Base-by-base conservation (phyloP, 1,284 basidiomycete genomes). In the Taiwanofungus camphoratus region DNA sequence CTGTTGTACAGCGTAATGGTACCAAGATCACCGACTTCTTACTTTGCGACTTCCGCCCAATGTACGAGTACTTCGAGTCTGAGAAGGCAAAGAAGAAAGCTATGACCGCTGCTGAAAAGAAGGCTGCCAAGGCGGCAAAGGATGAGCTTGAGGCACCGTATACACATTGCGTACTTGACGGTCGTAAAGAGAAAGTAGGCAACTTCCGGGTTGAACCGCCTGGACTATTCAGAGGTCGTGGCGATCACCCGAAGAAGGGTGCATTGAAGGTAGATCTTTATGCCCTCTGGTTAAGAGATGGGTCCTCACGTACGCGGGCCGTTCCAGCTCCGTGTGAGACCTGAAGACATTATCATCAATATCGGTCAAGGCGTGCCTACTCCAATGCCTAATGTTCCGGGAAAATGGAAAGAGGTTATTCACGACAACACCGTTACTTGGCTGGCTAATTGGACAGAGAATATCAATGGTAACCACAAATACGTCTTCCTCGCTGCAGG, bases 121-220 rank as follows among this genome's bases (percentile, higher is more conserved):
- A 94, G 63, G 82, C 80, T 54, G 63, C 82, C 34, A 97, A 97
- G 70, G 86, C 86, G 51, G 77, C 76, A 44, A 93, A 87, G 64
- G 90, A 93, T 44, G 80, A 81, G 40, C 58, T 85, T 43, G 96
- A 99, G 64, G 81, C 77, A 37, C 87, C 87, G 49, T 98, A 92
- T 65, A 83, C 81, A 34, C 77, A 77, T 27, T 98, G 95, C 63
- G 57, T 85, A 12, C 81, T 99, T 33, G 93, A 99, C 58, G 95
- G 94, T 18, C 82, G 93, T 42, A 94, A 93, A 66, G 96, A 99
- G 70, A 97, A 96, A 64, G 82, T 97, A 41, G 96, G 96, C 44
- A 99, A 99, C 70, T 98, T 99, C 73, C 82, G 93, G 53, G 85
- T 98, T 39, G 96, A 99, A 74, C 96, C 96, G 60, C 96, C 96